A percentile compares a stretch with the other conserved stretches of the same genome.
Evolutionary conservation across 257 asterid species (phyloP).

Genomic region (Plantago major): DNA sequence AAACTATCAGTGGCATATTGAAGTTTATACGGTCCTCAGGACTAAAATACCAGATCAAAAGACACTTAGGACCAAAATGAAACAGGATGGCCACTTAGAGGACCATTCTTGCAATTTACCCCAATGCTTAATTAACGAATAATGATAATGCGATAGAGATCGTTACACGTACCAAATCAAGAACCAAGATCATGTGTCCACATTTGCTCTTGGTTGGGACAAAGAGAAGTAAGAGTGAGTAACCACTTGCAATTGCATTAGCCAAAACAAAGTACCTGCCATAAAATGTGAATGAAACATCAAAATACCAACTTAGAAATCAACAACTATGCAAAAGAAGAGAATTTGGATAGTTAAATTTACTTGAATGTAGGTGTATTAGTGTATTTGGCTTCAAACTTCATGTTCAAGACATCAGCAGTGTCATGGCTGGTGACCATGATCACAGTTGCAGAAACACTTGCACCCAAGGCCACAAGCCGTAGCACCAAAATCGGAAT

Average conservation of each 20-base stretch:
- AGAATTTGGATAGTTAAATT: slow-evolving; percentile 9
- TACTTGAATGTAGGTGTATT: slow-evolving; percentile 72
- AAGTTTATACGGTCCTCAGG: too few relatives aligned
- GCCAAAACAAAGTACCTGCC: slow-evolving; percentile 65
- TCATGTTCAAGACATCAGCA: slow-evolving; percentile 48
- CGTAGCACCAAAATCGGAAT: slow-evolving; percentile 50
- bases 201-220: slow-evolving; percentile 40
- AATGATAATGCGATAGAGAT: too few relatives aligned
- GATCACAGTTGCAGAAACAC: slow-evolving; percentile 43
- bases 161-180: slow-evolving; percentile 60
- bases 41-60: too few relatives aligned
- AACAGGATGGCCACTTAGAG: too few relatives aligned
- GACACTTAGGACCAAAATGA: too few relatives aligned
- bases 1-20: too few relatives aligned
- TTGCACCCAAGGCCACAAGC: slow-evolving; percentile 68
- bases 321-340: too few relatives aligned
- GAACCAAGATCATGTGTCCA: slow-evolving; percentile 46
- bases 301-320: not conserved
- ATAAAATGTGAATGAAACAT: not conserved
- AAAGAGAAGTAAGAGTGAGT: slow-evolving; percentile 54
- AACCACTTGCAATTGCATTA: slow-evolving; percentile 60
- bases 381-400: slow-evolving; percentile 64
- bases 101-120: too few relatives aligned
- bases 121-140: too few relatives aligned
- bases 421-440: slow-evolving; percentile 71